phyloP scores from a whole-genome alignment of 1,139 yeast genomes.

The Saccharomyces uvarum region DNA sequence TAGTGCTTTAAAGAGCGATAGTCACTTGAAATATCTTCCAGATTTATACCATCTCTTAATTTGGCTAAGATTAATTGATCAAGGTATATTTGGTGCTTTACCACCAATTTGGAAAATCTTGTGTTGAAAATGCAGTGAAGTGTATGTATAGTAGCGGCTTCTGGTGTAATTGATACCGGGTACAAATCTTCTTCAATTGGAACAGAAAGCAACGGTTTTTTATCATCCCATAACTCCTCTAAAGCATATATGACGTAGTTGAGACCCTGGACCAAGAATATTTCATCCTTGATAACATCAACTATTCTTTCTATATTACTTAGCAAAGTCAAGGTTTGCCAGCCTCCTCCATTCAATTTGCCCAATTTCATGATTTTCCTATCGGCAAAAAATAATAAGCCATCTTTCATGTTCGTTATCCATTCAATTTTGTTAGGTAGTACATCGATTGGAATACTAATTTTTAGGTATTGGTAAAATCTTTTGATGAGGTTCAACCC shows the following conservation, averaged over 20 bases:
- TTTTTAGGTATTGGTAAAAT: constrained; percentile 18
- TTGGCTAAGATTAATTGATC: constrained; percentile 23
- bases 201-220: constrained; percentile 11
- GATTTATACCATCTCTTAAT: constrained; percentile 12
- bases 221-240: constrained; percentile 21
- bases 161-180: constrained; percentile 26
- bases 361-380: constrained; percentile 17
- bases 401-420: constrained; percentile 22
- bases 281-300: constrained; percentile 21
- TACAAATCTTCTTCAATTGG: constrained; percentile 25
- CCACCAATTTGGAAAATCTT: constrained; percentile 16
- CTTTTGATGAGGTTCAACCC: constrained; percentile 24
- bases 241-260: constrained; percentile 15
- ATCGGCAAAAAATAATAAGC: constrained; percentile 19
- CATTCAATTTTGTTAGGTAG: constrained; percentile 17
- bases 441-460: constrained; percentile 13
- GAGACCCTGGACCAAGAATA: constrained; percentile 21
- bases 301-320: constrained; percentile 25
- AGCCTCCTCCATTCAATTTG: constrained; percentile 11
- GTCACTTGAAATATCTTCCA: constrained; percentile 17
- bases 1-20: constrained; percentile 23
- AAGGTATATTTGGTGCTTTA: constrained; percentile 26
- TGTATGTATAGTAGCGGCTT: constrained; percentile 25
- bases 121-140: constrained; percentile 19
- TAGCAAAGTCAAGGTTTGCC: constrained; percentile 16